phyloP scores from a whole-genome alignment of 1,284 basidiomycete genomes.

The Porodaedalea pini region DNA sequence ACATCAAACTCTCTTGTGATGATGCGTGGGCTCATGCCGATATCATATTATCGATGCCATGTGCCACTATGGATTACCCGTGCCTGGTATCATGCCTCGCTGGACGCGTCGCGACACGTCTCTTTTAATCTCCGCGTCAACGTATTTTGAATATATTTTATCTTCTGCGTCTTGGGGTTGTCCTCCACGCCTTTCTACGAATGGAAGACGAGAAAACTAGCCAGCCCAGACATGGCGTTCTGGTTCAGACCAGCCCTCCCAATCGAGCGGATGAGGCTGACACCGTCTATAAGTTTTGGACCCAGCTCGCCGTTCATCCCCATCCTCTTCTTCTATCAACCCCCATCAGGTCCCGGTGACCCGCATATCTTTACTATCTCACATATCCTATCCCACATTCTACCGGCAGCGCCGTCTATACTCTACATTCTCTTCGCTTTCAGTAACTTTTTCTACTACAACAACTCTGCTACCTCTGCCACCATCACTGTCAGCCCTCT shows the following conservation, averaged over 20 bases:
- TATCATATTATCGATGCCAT: background rate
- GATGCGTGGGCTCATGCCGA: too few relatives aligned
- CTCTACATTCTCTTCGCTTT: conserved; percentile 7
- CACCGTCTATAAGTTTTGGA: conserved; percentile 6
- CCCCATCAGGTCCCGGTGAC: conserved; percentile 21
- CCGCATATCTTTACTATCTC: conserved; percentile 1
- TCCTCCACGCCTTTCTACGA: too few relatives aligned
- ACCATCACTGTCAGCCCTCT: background rate
- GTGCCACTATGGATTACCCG: background rate
- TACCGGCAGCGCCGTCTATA: conserved; percentile 19
- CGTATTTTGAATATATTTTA: background rate
- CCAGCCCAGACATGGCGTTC: too few relatives aligned
- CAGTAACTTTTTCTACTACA: background rate
- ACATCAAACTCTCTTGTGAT: too few relatives aligned
- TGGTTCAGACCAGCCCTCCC: conserved; percentile 1
- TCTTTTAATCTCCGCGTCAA: background rate
- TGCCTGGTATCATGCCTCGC: background rate
- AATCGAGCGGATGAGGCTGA: conserved; percentile 7
- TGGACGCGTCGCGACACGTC: conserved; percentile 1
- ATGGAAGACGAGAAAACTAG: background rate
- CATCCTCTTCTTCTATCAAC: conserved; percentile 7
- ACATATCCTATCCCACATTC: background rate
- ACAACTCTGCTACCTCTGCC: background rate
- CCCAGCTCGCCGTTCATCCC: background rate
- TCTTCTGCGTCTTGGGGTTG: too few relatives aligned